phyloP scores from a whole-genome alignment of 2,329 filamentous ascomycete genomes.

The Fusarium sp. region DNA sequence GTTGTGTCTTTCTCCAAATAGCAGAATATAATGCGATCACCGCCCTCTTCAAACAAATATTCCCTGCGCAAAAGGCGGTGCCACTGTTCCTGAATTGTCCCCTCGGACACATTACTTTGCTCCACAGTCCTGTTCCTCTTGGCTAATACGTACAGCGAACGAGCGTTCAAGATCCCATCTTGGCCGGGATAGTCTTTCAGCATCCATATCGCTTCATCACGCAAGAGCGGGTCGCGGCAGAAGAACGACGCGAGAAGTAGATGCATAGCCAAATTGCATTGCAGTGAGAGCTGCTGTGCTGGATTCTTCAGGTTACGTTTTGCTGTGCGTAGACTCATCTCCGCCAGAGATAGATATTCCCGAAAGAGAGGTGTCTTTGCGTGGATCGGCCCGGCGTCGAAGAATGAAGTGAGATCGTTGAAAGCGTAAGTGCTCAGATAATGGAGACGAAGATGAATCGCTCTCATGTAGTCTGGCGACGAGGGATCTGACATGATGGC shows the following conservation, averaged over 20 bases:
- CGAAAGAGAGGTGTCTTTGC: slow-evolving; percentile 51
- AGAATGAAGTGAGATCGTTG: slow-evolving; percentile 48
- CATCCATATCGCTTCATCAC: slow-evolving; percentile 53
- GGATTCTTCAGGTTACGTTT: slow-evolving; percentile 32
- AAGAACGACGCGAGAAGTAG: slow-evolving; percentile 48
- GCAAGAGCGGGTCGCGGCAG: slow-evolving; percentile 53
- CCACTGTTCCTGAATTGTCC: slow-evolving; percentile 53
- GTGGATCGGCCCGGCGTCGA: slow-evolving; percentile 39
- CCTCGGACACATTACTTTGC: slow-evolving; percentile 48
- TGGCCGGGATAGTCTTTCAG: slow-evolving; percentile 54
- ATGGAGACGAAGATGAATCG: slow-evolving; percentile 54
- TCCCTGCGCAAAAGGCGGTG: slow-evolving; percentile 53
- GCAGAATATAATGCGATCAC: slow-evolving; percentile 52
- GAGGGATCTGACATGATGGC: slow-evolving; percentile 48
- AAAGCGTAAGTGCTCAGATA: slow-evolving; percentile 50
- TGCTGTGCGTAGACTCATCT: slow-evolving; percentile 43
- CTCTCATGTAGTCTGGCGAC: slow-evolving; percentile 51
- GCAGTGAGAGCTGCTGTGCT: slow-evolving; percentile 45
- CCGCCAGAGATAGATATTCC: slow-evolving; percentile 54
- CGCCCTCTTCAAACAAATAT: slow-evolving; percentile 55
- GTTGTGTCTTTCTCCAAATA: slow-evolving; percentile 47
- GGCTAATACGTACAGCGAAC: slow-evolving; percentile 49
- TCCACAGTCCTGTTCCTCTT: slow-evolving; percentile 50
- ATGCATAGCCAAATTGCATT: slow-evolving; percentile 49
- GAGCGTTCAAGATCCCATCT: slow-evolving; percentile 54